Evolutionary conservation across 768 basidiomycete species (phyloP).

Genomic region (Zangia roseola): DNA sequence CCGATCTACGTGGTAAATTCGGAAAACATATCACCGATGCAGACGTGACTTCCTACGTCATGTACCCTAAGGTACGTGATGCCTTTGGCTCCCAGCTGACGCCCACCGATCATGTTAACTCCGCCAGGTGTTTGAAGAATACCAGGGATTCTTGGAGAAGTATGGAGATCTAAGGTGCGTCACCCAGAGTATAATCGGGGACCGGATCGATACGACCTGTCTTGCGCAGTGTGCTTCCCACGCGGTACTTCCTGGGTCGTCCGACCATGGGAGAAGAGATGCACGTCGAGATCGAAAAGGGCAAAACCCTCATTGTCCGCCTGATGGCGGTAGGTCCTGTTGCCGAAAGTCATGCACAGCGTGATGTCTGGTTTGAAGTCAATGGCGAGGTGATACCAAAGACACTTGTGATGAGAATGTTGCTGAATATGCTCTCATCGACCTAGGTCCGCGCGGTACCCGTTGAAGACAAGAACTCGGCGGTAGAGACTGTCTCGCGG

Average conservation of each 20-base stretch:
- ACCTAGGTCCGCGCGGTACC: conserved; percentile 86
- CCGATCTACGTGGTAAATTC: conserved; percentile 88
- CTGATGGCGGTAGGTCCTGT: conserved; percentile 95
- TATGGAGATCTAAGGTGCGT: conserved; percentile 90
- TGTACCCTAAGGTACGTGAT: conserved; percentile 91
- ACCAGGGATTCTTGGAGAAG: conserved; percentile 90
- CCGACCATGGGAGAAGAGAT: conserved; percentile 94
- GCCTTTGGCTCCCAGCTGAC: conserved; percentile 2
- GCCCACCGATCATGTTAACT: conserved; percentile 13
- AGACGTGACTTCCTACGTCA: conserved; percentile 93
- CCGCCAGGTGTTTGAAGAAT: conserved; percentile 91
- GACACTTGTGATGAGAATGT: conserved; percentile 11
- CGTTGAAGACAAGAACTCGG: conserved; percentile 96
- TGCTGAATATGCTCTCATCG: conserved; percentile 12
- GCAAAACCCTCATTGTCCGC: conserved; percentile 95
- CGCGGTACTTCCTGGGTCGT: conserved; percentile 94
- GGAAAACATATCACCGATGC: conserved; percentile 92
- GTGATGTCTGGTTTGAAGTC: conserved; percentile 98
- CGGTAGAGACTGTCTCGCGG: conserved; percentile 90
- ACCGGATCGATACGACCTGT: conserved; percentile 13
- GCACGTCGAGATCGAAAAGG: conserved; percentile 93
- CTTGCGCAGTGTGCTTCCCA: conserved; percentile 79
- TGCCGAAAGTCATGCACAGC: conserved; percentile 85
- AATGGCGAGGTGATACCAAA: conserved; percentile 76
- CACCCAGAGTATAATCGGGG: conserved; percentile 1